Percentiles rank a stretch among this genome's conserved stretches.
phyloP scores from a whole-genome alignment of 2,329 filamentous ascomycete species.

The Beauveria caledonica region DNA sequence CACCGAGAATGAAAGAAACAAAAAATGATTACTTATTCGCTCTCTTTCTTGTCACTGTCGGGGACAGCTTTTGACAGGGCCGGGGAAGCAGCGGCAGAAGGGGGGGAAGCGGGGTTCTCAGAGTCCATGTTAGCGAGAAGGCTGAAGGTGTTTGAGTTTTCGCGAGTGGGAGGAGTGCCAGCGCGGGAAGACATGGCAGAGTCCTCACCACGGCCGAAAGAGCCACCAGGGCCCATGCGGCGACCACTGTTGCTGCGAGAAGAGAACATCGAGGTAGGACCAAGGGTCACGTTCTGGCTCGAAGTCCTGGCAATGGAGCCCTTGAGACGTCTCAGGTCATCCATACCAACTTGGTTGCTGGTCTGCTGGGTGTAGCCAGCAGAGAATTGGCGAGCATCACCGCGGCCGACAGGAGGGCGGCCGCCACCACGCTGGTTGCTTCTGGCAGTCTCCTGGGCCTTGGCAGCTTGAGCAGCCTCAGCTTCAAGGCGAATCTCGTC shows the following conservation, averaged over 20 bases:
- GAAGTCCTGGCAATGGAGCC: conserved; percentile 48
- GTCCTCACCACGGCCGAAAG: conserved; percentile 70
- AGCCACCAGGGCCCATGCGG: conserved; percentile 66
- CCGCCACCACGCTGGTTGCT: conserved; percentile 57
- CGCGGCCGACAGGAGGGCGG: conserved; percentile 67
- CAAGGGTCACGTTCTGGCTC: conserved; percentile 59
- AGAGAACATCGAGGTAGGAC: conserved; percentile 78
- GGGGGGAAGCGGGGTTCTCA: conserved; percentile 60
- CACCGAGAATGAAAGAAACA: conserved; percentile 25
- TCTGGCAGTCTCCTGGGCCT: conserved; percentile 64
- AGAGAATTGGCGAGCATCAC: conserved; percentile 80
- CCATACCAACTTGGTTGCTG: conserved; percentile 82
- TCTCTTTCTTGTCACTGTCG: conserved; percentile 47
- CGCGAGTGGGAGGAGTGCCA: conserved; percentile 67
- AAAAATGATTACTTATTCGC: conserved; percentile 27
- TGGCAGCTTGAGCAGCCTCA: conserved; percentile 69
- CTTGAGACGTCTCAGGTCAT: conserved; percentile 82
- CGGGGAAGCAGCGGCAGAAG: conserved; percentile 59
- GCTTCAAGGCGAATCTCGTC: conserved; percentile 79
- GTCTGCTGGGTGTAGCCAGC: conserved; percentile 61
- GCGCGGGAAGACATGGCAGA: conserved; percentile 84
- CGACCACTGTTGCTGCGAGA: conserved; percentile 89
- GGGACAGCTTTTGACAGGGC: conserved; percentile 54
- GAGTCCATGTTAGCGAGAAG: conserved; percentile 54
- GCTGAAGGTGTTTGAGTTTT: conserved; percentile 75